phyloP scores from a whole-genome alignment of 2,329 filamentous ascomycete genomes.

The Rugonectria rugulosa region DNA sequence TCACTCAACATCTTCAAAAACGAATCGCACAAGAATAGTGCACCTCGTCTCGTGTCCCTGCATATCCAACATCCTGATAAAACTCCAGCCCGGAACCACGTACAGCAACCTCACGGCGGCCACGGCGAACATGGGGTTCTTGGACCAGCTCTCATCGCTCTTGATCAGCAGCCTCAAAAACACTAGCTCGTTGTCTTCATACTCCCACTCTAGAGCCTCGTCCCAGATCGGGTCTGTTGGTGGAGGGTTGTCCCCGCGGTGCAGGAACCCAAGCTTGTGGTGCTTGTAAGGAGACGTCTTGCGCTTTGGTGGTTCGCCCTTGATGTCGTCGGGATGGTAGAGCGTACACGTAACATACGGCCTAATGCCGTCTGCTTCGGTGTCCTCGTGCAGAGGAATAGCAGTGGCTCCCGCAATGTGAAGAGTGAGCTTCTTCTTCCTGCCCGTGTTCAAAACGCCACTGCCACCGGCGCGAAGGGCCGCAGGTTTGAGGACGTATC shows the following conservation, averaged over 20 bases:
- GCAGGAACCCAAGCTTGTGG: conserved; percentile 63
- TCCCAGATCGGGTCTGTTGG: conserved; percentile 71
- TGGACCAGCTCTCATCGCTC: conserved; percentile 68
- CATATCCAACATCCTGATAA: conserved; percentile 70
- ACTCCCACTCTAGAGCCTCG: conserved; percentile 72
- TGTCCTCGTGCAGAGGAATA: conserved; percentile 61
- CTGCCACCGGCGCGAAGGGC: conserved; percentile 63
- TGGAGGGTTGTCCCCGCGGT: conserved; percentile 64
- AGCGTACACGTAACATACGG: conserved; percentile 73
- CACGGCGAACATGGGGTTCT: conserved; percentile 69
- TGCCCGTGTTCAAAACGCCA: conserved; percentile 55
- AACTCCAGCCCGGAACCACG: conserved; percentile 64
- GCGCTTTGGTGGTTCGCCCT: conserved; percentile 61
- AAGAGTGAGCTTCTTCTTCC: conserved; percentile 60
- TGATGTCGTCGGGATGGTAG: conserved; percentile 62
- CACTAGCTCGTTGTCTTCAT: conserved; percentile 70
- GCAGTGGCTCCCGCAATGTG: conserved; percentile 70
- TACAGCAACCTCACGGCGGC: conserved; percentile 67
- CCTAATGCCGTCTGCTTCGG: conserved; percentile 61
- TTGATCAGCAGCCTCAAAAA: conserved; percentile 73
- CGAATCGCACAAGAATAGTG: conserved; percentile 67
- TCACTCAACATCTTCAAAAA: conserved; percentile 53
- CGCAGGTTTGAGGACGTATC: conserved; percentile 71
- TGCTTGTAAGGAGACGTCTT: conserved; percentile 69
- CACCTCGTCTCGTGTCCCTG: conserved; percentile 70